A percentile compares a stretch with the other conserved stretches of the same genome.
These are phyloP conservation scores for Suillus subaureus DNA, from an alignment of 768 basidiomycete genomes.

Conservation along the genomic window DNA sequence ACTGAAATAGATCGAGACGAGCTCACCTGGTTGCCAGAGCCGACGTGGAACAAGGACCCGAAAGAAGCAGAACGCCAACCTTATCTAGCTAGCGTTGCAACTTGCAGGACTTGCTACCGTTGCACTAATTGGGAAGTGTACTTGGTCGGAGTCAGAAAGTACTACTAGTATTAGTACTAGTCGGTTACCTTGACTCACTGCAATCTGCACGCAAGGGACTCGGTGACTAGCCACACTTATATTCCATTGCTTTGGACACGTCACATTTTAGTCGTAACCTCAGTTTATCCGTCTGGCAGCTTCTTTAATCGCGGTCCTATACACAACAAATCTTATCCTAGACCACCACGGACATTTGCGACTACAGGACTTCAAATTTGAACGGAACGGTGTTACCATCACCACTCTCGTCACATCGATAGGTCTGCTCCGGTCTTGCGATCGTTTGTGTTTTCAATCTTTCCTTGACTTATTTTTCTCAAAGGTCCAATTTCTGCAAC, in stretches of 20 bases:
- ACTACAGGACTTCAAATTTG: conserved; percentile 68
- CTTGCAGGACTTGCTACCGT: too few species aligned
- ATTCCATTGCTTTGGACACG: neutral
- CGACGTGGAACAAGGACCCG: too few species aligned
- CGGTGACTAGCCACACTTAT: conserved; percentile 3
- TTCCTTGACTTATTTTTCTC: neutral
- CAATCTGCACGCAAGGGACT: conserved; percentile 15
- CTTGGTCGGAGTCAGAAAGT: too few species aligned
- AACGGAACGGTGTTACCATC: conserved; percentile 75
- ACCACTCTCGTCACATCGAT: conserved; percentile 83
- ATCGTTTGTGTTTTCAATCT: neutral
- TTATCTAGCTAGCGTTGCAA: too few species aligned
- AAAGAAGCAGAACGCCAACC: too few species aligned
- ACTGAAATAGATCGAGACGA: too few species aligned
- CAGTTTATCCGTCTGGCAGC: conserved; percentile 9
- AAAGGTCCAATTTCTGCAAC: conserved; percentile 85
- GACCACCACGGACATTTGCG: conserved; percentile 7
- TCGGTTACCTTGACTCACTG: too few species aligned
- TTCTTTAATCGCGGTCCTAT: conserved; percentile 29
- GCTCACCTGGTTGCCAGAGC: too few species aligned
- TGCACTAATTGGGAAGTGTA: too few species aligned
- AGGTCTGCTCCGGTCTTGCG: conserved; percentile 41
- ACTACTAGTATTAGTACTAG: too few species aligned
- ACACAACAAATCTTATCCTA: conserved; percentile 31
- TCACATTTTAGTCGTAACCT: conserved; percentile 1